A percentile compares a stretch with the other conserved stretches of the same genome.
phyloP scores from a whole-genome alignment of 352 stramenopile genomes.

The Phytophthora nicotianae region DNA sequence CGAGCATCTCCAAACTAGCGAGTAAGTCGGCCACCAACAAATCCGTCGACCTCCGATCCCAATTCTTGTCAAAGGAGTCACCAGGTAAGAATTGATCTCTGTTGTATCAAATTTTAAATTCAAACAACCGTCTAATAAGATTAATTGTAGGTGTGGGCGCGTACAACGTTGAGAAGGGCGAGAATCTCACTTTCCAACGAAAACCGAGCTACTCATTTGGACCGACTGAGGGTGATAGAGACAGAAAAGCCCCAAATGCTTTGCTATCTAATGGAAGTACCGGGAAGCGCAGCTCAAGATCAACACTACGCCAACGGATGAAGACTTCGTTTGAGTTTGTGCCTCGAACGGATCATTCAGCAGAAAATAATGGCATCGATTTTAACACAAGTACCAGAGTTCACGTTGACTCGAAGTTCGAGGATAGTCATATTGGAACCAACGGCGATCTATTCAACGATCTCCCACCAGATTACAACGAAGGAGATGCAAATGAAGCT shows the following conservation, averaged over 20 bases:
- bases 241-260: not conserved
- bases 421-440: not conserved
- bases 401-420: constrained; percentile 15
- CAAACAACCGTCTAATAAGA: not conserved
- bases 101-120: not conserved
- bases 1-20: constrained; percentile 29
- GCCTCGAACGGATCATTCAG: constrained; percentile 1
- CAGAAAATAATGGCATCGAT: constrained; percentile 1
- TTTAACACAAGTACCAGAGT: constrained; percentile 1
- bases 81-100: constrained; percentile 17
- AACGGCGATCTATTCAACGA: constrained; percentile 2
- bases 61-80: constrained; percentile 23
- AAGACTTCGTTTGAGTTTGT: constrained; percentile 38
- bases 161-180: constrained; percentile 55
- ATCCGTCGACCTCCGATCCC: constrained; percentile 15
- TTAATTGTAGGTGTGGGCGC: constrained; percentile 42
- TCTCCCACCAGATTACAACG: constrained; percentile 9
- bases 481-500: constrained; percentile 19
- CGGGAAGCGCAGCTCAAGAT: constrained; percentile 5
- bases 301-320: constrained; percentile 10
- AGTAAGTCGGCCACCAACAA: constrained; percentile 26
- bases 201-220: constrained; percentile 47
- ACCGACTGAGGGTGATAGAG: not conserved
- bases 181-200: constrained; percentile 52
- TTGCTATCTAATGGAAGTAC: constrained; percentile 1